Conservation (phyloP, 164 flowering plant species). For the Echeveria elegans region DNA sequence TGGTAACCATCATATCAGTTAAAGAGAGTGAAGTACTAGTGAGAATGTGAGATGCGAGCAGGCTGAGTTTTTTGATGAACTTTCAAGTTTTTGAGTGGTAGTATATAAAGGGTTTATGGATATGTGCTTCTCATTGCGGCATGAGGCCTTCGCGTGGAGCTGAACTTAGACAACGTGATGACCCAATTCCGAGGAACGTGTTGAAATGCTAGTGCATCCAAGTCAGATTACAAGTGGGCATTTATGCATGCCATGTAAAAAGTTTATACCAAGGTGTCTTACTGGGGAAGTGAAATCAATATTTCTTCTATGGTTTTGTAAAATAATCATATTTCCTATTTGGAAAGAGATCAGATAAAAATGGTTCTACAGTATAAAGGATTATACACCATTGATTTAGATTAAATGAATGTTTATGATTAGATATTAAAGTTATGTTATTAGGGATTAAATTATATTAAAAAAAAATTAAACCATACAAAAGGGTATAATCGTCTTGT, state of each 20-base stretch:
- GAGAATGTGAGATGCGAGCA: neutral
- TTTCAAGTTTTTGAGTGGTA: neutral
- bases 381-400: too few relatives aligned
- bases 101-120: neutral
- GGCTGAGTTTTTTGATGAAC: neutral
- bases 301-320: too few relatives aligned
- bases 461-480: too few relatives aligned
- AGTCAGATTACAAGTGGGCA: slow-evolving; percentile 1
- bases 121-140: neutral
- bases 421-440: too few relatives aligned
- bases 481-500: too few relatives aligned
- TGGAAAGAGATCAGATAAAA: too few relatives aligned
- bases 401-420: too few relatives aligned
- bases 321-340: too few relatives aligned
- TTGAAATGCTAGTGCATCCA: neutral
- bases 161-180: neutral
- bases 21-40: neutral
- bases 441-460: too few relatives aligned
- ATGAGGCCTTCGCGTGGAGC: slow-evolving; percentile 4
- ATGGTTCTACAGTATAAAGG: too few relatives aligned
- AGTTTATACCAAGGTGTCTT: too few relatives aligned
- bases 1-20: neutral
- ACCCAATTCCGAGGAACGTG: neutral
- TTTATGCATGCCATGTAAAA: neutral
- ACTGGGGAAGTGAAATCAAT: too few relatives aligned